Percentiles rank a stretch among this genome's conserved stretches.
phyloP scores from a whole-genome alignment of 192 early-diverging fungal genomes.

The Coemansia sp. region DNA sequence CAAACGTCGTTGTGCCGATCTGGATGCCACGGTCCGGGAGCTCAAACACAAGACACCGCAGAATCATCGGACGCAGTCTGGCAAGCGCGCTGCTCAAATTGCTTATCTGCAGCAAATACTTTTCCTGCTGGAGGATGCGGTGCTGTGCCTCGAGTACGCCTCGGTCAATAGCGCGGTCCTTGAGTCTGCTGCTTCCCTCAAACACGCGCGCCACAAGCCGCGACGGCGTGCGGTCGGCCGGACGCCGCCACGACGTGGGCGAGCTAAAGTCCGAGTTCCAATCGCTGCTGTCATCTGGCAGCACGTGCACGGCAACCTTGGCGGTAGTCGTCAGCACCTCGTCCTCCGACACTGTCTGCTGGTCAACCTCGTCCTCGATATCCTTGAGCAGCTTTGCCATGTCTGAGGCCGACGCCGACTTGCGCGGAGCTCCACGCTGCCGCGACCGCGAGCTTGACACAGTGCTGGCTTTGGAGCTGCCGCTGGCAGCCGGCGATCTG shows the following conservation, averaged over 20 bases:
- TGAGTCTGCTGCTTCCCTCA: conserved; percentile 36
- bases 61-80: conserved; percentile 47
- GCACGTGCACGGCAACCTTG: conserved; percentile 38
- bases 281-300: conserved; percentile 54
- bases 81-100: conserved; percentile 39
- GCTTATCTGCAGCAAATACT: conserved; percentile 52
- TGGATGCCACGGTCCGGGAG: conserved; percentile 51
- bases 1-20: conserved; percentile 47
- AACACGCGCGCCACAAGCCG: conserved; percentile 25
- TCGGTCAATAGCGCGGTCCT: conserved; percentile 53
- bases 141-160: conserved; percentile 55
- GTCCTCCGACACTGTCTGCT: conserved; percentile 38
- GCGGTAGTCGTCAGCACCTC: conserved; percentile 38
- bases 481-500: not conserved
- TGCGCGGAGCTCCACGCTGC: conserved; percentile 21
- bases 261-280: conserved; percentile 60
- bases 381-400: conserved; percentile 29
- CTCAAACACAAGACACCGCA: conserved; percentile 54
- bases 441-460: conserved; percentile 3
- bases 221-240: conserved; percentile 41
- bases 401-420: conserved; percentile 42
- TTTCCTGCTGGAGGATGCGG: conserved; percentile 51
- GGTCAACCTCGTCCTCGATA: conserved; percentile 30
- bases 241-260: conserved; percentile 51
- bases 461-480: not conserved